phyloP scores from a whole-genome alignment of 805 yeast species.

The Hyphopichia homilentoma region DNA sequence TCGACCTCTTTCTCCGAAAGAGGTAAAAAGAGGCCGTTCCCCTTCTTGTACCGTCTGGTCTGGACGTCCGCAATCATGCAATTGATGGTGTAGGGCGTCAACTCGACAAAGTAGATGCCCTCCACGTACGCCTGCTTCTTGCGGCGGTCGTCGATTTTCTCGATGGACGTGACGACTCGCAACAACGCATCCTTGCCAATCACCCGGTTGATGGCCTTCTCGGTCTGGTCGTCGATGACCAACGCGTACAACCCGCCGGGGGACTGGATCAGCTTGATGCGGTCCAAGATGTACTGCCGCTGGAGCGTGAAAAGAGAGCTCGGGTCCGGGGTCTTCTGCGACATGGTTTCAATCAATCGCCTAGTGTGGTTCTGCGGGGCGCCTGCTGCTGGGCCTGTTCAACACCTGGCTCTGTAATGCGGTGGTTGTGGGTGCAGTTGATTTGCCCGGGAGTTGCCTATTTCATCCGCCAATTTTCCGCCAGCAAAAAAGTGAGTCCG shows the following conservation, averaged over 20 bases:
- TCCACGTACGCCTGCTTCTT: slow-evolving; percentile 62
- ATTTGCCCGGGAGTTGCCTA: too few species aligned
- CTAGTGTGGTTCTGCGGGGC: slow-evolving; percentile 76
- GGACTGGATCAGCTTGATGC: slow-evolving; percentile 26
- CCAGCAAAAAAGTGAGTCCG: too few species aligned
- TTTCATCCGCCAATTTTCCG: too few species aligned
- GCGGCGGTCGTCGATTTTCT: slow-evolving; percentile 58
- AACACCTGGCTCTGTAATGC: too few species aligned
- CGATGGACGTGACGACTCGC: slow-evolving; percentile 59
- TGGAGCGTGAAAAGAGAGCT: slow-evolving; percentile 25
- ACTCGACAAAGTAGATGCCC: slow-evolving; percentile 77
- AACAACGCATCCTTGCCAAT: slow-evolving; percentile 48
- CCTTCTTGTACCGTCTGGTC: slow-evolving; percentile 71
- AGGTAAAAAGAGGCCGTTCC: slow-evolving; percentile 72
- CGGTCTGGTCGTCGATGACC: slow-evolving; percentile 56
- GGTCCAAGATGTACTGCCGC: slow-evolving; percentile 24
- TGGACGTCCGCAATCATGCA: slow-evolving; percentile 75
- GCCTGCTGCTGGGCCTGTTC: too few species aligned
- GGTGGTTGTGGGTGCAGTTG: too few species aligned
- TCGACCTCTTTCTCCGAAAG: slow-evolving; percentile 25
- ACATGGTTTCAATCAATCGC: slow-evolving; percentile 28
- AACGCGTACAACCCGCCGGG: slow-evolving; percentile 35
- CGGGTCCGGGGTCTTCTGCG: slow-evolving; percentile 18
- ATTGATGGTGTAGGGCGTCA: slow-evolving; percentile 61
- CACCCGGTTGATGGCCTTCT: slow-evolving; percentile 43